Evolutionary conservation across 139 green algal species (phyloP).

Genomic region (Chlorella sp.): DNA sequence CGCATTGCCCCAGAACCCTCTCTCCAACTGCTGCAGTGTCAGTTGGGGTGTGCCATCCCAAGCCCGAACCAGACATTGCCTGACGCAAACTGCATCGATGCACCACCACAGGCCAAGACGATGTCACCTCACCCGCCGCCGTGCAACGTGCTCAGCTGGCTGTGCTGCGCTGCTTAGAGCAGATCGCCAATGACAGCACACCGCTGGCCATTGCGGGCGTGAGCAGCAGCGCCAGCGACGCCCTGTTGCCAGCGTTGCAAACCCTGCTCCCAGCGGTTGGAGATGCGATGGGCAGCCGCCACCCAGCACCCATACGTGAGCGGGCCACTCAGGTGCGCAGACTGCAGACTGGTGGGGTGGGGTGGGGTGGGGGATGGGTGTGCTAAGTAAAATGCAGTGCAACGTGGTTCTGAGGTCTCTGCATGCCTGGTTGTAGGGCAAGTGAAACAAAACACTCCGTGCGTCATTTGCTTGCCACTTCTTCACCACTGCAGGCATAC

Average conservation of each 20-base stretch:
- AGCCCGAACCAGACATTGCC: no score
- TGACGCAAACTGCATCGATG: no score
- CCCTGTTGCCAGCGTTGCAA: slow-evolving; percentile 37
- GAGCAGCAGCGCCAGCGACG: slow-evolving; percentile 12
- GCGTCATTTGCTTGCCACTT: neutral
- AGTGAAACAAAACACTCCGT: no score
- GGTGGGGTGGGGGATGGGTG: no score
- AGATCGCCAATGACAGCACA: neutral
- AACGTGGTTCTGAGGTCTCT: no score
- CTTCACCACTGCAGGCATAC: slow-evolving; percentile 40
- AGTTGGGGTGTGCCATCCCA: neutral
- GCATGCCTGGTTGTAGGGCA: no score
- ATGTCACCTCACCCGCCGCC: slow-evolving; percentile 44
- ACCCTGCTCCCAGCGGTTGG: slow-evolving; percentile 40
- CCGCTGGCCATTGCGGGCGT: slow-evolving; percentile 7
- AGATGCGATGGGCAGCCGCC: slow-evolving; percentile 46
- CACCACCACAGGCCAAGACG: slow-evolving; percentile 27
- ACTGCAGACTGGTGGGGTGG: no score
- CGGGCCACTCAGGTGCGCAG: slow-evolving; percentile 40
- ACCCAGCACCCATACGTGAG: slow-evolving; percentile 46
- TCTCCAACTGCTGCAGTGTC: no score
- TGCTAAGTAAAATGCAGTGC: no score
- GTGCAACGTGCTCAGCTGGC: slow-evolving; percentile 49
- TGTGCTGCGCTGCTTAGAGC: slow-evolving; percentile 39
- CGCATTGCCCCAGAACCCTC: neutral